phyloP scores from a whole-genome alignment of 2,329 filamentous ascomycete species.

The Scedosporium aurantiacum region DNA sequence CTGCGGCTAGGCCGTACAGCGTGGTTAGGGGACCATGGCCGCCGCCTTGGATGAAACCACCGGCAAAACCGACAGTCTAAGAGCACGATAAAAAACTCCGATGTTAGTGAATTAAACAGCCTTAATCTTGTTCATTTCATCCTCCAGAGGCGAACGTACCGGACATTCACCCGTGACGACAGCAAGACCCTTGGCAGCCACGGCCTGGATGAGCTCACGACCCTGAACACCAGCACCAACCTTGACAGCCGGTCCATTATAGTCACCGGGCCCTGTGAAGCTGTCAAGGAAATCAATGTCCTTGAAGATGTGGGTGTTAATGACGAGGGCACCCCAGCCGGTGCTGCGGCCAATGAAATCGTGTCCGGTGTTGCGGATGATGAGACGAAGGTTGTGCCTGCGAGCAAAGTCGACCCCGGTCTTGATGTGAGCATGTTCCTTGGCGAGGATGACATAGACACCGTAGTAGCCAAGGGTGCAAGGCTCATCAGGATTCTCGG shows the following conservation, averaged over 20 bases:
- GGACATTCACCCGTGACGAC: slow-evolving; percentile 42
- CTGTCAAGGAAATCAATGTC: slow-evolving; percentile 29
- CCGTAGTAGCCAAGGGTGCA: slow-evolving; percentile 29
- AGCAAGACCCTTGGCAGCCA: slow-evolving; percentile 27
- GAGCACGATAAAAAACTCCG: too few species aligned
- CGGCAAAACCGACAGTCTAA: slow-evolving; percentile 45
- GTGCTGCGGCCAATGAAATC: slow-evolving; percentile 49
- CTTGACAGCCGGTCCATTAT: slow-evolving; percentile 38
- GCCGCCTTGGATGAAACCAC: slow-evolving; percentile 50
- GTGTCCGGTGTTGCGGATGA: slow-evolving; percentile 47
- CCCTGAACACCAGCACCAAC: slow-evolving; percentile 42
- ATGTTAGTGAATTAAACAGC: neutral
- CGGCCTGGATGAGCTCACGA: slow-evolving; percentile 29
- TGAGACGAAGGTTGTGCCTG: slow-evolving; percentile 36
- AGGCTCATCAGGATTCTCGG: slow-evolving; percentile 18
- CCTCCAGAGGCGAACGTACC: neutral
- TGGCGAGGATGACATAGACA: slow-evolving; percentile 19
- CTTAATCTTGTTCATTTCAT: neutral
- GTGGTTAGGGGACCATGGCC: slow-evolving; percentile 39
- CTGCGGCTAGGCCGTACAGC: slow-evolving; percentile 31
- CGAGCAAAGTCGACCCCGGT: slow-evolving; percentile 20
- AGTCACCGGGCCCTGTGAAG: slow-evolving; percentile 30
- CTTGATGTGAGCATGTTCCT: slow-evolving; percentile 14
- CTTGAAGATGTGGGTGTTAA: slow-evolving; percentile 48
- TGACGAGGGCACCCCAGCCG: slow-evolving; percentile 44